A percentile compares a stretch with the other conserved stretches of the same genome.
These are phyloP conservation scores for Carex sylvatica DNA, from an alignment of 202 grass and related monocot species.

Conservation along the genomic window DNA sequence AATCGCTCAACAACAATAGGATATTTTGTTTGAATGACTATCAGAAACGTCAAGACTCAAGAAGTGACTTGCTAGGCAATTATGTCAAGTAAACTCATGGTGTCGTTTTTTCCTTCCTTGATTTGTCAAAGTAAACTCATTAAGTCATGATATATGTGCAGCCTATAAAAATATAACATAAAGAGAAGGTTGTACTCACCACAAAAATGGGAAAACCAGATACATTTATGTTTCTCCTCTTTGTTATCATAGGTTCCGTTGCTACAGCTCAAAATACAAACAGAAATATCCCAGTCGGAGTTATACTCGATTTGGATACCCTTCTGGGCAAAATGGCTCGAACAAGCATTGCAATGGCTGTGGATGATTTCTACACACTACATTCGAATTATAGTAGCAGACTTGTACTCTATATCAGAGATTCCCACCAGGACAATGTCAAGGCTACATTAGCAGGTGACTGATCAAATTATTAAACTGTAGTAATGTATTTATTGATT, in stretches of 20 bases:
- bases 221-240: not conserved
- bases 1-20: too few relatives aligned
- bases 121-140: too few relatives aligned
- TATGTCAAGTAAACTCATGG: too few relatives aligned
- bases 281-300: not conserved
- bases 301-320: slow-evolving; percentile 24
- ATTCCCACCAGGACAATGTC: not conserved
- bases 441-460: slow-evolving; percentile 15
- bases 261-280: not conserved
- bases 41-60: too few relatives aligned
- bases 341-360: slow-evolving; percentile 24
- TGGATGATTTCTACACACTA: slow-evolving; percentile 27
- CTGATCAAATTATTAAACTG: too few relatives aligned
- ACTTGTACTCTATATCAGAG: not conserved
- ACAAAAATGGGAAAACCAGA: not conserved
- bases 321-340: not conserved
- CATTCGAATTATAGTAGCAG: slow-evolving; percentile 11
- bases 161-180: not conserved
- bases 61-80: too few relatives aligned
- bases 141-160: not conserved
- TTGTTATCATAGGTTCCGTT: not conserved
- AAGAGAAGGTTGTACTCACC: not conserved
- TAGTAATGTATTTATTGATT: too few relatives aligned
- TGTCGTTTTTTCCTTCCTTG: too few relatives aligned
- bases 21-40: too few relatives aligned